Base-by-base conservation (phyloP, 2,329 filamentous ascomycete genomes). In the Aotearoamyces nothofagi region DNA sequence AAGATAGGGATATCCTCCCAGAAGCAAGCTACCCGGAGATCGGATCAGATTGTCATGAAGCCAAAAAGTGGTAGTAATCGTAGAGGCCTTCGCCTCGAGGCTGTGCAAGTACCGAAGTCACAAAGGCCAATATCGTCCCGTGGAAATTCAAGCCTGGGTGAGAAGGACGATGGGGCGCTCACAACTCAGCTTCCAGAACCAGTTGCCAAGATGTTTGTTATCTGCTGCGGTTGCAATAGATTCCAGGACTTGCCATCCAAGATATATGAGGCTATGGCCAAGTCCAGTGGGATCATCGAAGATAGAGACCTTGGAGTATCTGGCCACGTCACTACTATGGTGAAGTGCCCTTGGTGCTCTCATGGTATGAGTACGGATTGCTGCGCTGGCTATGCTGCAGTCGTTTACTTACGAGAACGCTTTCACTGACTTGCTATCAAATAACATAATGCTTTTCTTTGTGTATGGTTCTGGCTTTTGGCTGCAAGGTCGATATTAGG, bases 311-410 rank as follows among this genome's bases (percentile, higher is more conserved):
- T 61, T 5, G 66, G 66, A 1, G 66, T 70, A 24, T 60, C 60
- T 23, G 68, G 68, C 1, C 54, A 63, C 5, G 60, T 74, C 24
- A 69, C 62, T 6, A 73, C 71, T 38, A 67, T 63, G 43, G 67
- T 78, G 15, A 68, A 65, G 39, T 81, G 76, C 46, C 74, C 74
- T 6, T 81, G 77, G 77, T 82, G 77, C 47, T 58, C 58, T 24
- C 77, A 82, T 52, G 64, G 66, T 27, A 80, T 82, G 75, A 73
- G 60, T 39, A 74, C 64, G 9, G 56, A 53, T 33, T 82, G 77
- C 51, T 82, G 77, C 46, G 63, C 73, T 8, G 76, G 74, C 5
- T 76, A 76, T 53, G 68, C 70, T 8, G 69, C 76, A 2, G 60
- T 75, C 24, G 66, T 82, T 4, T 68, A 74, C 36, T 53, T 81